A percentile compares a stretch with the other conserved stretches of the same genome.
Evolutionary conservation across 306 rosid genomes (phyloP).

Genomic region (Cucurbita pepo): DNA sequence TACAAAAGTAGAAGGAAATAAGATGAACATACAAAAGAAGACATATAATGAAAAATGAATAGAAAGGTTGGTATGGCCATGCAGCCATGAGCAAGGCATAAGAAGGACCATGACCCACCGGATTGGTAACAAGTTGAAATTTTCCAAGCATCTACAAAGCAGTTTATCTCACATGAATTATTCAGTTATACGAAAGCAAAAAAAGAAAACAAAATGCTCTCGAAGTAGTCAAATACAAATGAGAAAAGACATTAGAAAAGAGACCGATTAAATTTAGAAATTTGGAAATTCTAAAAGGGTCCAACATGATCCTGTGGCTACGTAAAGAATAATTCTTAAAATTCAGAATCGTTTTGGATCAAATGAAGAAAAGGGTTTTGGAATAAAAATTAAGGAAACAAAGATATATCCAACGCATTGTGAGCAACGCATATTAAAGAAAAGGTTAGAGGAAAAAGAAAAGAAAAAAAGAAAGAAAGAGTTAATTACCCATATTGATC

Average conservation of each 20-base stretch:
- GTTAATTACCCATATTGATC: conserved; percentile 39
- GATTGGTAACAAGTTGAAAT: background rate
- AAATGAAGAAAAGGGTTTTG: background rate
- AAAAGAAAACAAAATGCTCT: background rate
- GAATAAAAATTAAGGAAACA: background rate
- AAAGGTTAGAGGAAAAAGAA: background rate
- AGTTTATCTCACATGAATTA: too few species aligned
- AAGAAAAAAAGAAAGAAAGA: background rate
- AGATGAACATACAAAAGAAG: too few species aligned
- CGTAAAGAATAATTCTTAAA: background rate
- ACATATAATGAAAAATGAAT: too few species aligned
- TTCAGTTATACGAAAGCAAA: background rate
- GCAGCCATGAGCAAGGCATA: too few species aligned
- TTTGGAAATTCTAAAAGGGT: background rate
- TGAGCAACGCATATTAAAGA: too few species aligned
- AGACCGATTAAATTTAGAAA: background rate
- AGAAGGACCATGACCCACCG: too few species aligned
- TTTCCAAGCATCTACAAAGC: background rate
- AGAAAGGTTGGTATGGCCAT: too few species aligned
- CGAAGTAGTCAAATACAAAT: background rate
- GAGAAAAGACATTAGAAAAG: background rate
- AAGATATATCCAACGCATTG: background rate
- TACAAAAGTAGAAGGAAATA: too few species aligned
- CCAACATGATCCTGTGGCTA: background rate
- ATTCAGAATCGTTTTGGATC: background rate